Evolutionary conservation across 2,329 filamentous ascomycete species (phyloP).

Genomic region (Periglandula ipomoeae): DNA sequence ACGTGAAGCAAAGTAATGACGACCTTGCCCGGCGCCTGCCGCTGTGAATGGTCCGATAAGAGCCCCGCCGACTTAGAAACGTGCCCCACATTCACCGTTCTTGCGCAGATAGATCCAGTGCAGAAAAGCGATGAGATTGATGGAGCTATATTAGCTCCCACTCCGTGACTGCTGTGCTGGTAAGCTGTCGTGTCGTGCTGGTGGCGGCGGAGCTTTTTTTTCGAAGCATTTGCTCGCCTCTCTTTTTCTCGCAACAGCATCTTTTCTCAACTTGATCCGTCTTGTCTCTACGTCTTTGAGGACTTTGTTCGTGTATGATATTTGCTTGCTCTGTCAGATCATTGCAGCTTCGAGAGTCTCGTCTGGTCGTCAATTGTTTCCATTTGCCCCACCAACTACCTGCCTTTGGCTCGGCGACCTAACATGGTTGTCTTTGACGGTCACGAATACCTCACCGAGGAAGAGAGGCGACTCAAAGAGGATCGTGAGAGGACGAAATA

Average conservation of each 20-base stretch:
- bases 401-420: constrained; percentile 8
- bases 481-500: constrained; percentile 78
- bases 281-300: neutral
- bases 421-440: constrained; percentile 84
- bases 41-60: constrained; percentile 6
- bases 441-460: constrained; percentile 77
- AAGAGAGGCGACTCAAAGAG: constrained; percentile 82
- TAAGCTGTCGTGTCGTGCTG: neutral
- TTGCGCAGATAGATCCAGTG: neutral
- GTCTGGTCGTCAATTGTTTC: constrained; percentile 6
- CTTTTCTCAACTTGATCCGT: neutral
- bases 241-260: neutral
- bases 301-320: neutral
- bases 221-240: neutral
- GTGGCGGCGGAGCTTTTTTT: neutral
- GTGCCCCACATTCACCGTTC: constrained; percentile 6
- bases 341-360: neutral
- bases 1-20: neutral
- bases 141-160: neutral
- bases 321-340: neutral
- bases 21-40: neutral
- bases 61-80: constrained; percentile 6
- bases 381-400: constrained; percentile 9
- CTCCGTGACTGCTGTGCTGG: neutral
- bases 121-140: neutral